Conservation (phyloP, 768 basidiomycete genomes). For the Leucosporidium yakuticum region DNA sequence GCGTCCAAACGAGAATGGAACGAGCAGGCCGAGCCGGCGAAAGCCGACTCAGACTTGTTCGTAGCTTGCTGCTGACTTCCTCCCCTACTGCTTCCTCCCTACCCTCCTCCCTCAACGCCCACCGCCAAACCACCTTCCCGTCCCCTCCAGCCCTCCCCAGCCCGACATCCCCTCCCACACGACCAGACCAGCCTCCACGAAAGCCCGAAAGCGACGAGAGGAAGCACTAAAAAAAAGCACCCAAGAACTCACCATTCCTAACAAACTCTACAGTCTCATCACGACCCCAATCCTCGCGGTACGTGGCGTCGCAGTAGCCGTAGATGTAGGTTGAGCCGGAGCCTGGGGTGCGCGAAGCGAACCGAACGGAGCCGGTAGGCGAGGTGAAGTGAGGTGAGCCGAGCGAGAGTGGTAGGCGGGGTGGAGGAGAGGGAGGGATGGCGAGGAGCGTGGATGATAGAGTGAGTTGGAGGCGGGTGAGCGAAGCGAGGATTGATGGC, state of each 20-base stretch:
- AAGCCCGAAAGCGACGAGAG: no score
- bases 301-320: conserved; percentile 99
- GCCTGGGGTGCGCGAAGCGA: conserved; percentile 42
- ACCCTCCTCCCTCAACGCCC: no score
- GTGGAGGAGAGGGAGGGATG: neutral
- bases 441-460: neutral
- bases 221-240: no score
- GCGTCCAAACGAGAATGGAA: no score
- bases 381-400: conserved; percentile 38
- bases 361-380: neutral
- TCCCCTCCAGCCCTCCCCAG: no score
- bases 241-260: conserved; percentile 74
- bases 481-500: no score
- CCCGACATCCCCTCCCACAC: no score
- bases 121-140: no score
- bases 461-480: neutral
- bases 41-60: no score
- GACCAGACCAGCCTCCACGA: neutral
- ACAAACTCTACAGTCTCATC: conserved; percentile 92
- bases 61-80: no score
- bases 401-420: conserved; percentile 2
- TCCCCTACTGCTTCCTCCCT: no score
- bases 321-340: conserved; percentile 98
- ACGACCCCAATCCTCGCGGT: conserved; percentile 79
- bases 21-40: no score